Evolutionary conservation across 73 alveolate genomes (phyloP).

Genomic region (Paramecium biaurelia): DNA sequence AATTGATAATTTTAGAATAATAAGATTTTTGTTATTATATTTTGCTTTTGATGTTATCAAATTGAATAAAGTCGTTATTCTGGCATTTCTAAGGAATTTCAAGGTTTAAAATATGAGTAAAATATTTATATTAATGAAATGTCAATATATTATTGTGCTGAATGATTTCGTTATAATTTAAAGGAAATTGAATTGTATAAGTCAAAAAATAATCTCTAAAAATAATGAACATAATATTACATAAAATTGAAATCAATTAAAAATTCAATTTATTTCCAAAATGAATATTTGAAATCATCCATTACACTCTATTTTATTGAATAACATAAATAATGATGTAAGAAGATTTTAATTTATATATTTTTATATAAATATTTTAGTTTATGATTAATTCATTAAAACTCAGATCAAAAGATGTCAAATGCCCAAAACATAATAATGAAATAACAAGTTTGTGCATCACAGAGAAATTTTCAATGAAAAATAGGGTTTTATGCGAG

Average conservation of each 20-base stretch:
- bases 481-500: background rate
- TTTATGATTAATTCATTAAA: background rate
- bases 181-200: too few relatives aligned
- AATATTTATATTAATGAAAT: too few relatives aligned
- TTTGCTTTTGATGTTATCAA: background rate
- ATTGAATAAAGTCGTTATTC: too few relatives aligned
- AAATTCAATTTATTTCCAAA: background rate
- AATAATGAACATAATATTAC: too few relatives aligned
- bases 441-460: background rate
- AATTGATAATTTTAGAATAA: background rate
- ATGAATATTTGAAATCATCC: too few relatives aligned
- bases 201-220: too few relatives aligned
- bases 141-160: too few relatives aligned
- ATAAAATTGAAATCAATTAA: too few relatives aligned
- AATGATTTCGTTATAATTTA: too few relatives aligned
- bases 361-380: background rate
- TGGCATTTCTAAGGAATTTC: too few relatives aligned
- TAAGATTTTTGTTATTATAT: background rate
- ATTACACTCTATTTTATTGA: background rate
- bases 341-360: background rate
- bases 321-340: background rate
- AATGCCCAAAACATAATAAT: background rate
- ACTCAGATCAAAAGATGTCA: background rate
- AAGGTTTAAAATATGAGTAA: too few relatives aligned
- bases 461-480: background rate